These are phyloP conservation scores for Mortierella claussenii DNA, from an alignment of 192 early-diverging fungal species.

Conservation along the genomic window DNA sequence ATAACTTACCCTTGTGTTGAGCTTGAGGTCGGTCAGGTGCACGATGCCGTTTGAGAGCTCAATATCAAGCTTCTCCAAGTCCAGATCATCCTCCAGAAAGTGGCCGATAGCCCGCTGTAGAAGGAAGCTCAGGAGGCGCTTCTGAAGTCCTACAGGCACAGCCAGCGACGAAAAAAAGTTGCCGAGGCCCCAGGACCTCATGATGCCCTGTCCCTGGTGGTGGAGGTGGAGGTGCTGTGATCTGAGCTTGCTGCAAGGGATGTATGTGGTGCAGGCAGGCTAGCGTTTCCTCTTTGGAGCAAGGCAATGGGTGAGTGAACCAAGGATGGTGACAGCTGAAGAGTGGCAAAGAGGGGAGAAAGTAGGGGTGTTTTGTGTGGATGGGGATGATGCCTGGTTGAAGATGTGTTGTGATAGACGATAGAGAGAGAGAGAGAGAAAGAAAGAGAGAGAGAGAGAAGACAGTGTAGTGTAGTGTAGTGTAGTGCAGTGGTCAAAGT, in stretches of 20 bases:
- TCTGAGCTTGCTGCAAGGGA: neutral
- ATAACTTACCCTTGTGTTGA: slow-evolving; percentile 75
- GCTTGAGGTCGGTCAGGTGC: slow-evolving; percentile 79
- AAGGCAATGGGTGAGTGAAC: neutral
- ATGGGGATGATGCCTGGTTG: no score
- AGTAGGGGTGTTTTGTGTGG: no score
- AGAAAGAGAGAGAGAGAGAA: neutral
- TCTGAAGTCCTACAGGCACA: slow-evolving; percentile 80
- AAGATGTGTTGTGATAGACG: no score
- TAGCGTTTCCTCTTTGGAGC: neutral
- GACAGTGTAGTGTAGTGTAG: no score
- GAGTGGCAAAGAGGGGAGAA: neutral
- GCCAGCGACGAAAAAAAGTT: slow-evolving; percentile 52
- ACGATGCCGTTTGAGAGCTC: slow-evolving; percentile 83
- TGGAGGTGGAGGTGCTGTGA: neutral
- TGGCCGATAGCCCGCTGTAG: slow-evolving; percentile 85
- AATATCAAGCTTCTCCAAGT: slow-evolving; percentile 86
- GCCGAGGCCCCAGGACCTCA: slow-evolving; percentile 54
- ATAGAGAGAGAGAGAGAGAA: neutral
- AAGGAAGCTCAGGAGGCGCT: slow-evolving; percentile 85
- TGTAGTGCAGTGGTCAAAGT: no score
- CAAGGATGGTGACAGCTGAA: neutral
- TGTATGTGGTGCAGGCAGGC: no score
- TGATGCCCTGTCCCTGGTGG: neutral
- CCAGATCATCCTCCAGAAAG: slow-evolving; percentile 80